A percentile compares a stretch with the other conserved stretches of the same genome.
These are phyloP conservation scores for Epichloe aotearoae DNA, from an alignment of 2,329 filamentous ascomycete genomes.

Conservation along the genomic window DNA sequence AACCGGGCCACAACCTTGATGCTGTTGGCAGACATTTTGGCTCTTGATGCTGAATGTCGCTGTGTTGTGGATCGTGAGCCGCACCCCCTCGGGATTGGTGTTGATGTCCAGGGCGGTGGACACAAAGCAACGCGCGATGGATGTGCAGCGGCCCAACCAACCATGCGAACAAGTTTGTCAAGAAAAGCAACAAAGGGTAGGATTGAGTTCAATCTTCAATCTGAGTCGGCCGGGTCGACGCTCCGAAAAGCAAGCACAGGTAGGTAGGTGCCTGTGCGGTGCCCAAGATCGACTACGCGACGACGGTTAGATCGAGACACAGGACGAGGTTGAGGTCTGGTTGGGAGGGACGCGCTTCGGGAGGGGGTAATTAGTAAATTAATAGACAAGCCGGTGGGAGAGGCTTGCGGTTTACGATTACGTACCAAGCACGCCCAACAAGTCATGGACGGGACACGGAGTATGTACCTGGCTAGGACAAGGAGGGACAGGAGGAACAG, in stretches of 20 bases:
- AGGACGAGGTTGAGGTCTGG: neutral
- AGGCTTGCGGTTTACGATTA: neutral
- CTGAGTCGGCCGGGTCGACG: neutral
- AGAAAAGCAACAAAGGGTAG: neutral
- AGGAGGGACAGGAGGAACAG: neutral
- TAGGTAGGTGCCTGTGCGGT: neutral
- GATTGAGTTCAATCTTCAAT: neutral
- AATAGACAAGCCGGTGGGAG: neutral
- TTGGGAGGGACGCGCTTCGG: conserved; percentile 2
- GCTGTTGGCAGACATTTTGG: conserved; percentile 47
- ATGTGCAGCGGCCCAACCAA: conserved; percentile 1
- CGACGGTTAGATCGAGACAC: conserved; percentile 1
- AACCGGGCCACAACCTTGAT: conserved; percentile 95
- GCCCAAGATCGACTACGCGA: conserved; percentile 1
- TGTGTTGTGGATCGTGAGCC: conserved; percentile 6
- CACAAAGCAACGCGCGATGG: neutral
- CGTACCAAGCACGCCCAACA: neutral
- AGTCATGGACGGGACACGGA: no score
- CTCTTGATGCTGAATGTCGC: conserved; percentile 3
- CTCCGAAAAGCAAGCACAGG: neutral
- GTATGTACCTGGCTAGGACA: neutral
- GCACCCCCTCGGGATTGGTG: conserved; percentile 3
- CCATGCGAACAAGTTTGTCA: neutral
- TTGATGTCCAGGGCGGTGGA: conserved; percentile 2
- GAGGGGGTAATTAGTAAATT: no score